phyloP scores from a whole-genome alignment of 2,329 filamentous ascomycete species.

The Sporothrix pseudoabietina region DNA sequence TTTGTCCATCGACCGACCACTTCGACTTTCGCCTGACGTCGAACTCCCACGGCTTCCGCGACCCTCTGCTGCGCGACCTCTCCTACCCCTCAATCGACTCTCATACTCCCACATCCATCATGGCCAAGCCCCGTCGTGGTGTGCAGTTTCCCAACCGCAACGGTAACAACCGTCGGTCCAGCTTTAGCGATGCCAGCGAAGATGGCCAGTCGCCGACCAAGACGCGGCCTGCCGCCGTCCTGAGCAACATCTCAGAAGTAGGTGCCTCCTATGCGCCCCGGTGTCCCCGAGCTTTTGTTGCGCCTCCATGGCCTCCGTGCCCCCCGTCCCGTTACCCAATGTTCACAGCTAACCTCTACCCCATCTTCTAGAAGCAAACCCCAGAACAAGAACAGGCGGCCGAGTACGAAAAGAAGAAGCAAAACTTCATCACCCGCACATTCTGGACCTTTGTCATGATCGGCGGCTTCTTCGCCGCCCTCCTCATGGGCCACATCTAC shows the following conservation, averaged over 20 bases:
- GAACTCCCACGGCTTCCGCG: neutral
- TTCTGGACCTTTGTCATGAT: constrained; percentile 99
- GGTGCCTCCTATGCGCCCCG: constrained; percentile 20
- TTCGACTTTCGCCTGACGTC: neutral
- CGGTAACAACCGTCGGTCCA: constrained; percentile 64
- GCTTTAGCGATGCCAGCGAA: constrained; percentile 63
- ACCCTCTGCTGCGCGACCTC: neutral
- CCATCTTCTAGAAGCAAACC: constrained; percentile 46
- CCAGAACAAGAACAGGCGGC: constrained; percentile 47
- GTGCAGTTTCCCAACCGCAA: constrained; percentile 59
- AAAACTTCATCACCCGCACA: constrained; percentile 93
- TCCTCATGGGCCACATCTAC: constrained; percentile 97
- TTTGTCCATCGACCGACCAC: too few relatives aligned
- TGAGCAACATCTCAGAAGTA: constrained; percentile 47
- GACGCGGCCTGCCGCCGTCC: constrained; percentile 39
- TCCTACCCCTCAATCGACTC: neutral
- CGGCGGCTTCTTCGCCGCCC: constrained; percentile 81
- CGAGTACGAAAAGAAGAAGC: constrained; percentile 98
- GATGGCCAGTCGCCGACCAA: constrained; percentile 35
- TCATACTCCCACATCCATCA: constrained; percentile 32
- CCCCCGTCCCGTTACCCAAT: neutral
- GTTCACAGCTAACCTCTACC: neutral
- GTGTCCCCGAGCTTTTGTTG: neutral
- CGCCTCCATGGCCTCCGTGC: neutral
- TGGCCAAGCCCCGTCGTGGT: constrained; percentile 50